Evolutionary conservation across 2,329 filamentous ascomycete species (phyloP).

Genomic region (Colletotrichum sp.): DNA sequence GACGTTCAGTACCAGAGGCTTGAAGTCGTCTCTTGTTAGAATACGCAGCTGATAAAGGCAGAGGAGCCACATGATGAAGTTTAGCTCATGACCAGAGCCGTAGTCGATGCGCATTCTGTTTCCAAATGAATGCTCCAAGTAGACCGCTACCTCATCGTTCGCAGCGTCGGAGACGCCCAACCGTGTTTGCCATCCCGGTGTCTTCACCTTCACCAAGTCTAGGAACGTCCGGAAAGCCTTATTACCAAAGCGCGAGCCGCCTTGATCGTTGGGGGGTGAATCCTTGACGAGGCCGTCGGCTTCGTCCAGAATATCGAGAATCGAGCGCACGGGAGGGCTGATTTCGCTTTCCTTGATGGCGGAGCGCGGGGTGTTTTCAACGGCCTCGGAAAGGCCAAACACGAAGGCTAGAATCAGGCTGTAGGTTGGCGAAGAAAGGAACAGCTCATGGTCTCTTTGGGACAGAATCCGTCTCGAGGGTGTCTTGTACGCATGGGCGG

Average conservation of each 20-base stretch:
- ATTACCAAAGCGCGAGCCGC: constrained; percentile 92
- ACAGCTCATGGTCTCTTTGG: constrained; percentile 78
- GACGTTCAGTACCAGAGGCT: constrained; percentile 74
- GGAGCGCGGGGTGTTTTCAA: constrained; percentile 72
- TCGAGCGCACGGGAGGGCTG: constrained; percentile 64
- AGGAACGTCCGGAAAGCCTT: constrained; percentile 86
- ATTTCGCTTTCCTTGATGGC: constrained; percentile 60
- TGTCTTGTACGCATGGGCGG: constrained; percentile 63
- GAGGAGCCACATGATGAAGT: constrained; percentile 96
- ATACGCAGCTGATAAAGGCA: constrained; percentile 83
- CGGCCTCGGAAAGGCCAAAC: constrained; percentile 84
- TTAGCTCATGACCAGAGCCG: constrained; percentile 95
- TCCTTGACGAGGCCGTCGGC: constrained; percentile 69
- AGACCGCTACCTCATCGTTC: constrained; percentile 75
- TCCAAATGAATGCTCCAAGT: constrained; percentile 84
- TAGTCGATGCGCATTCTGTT: constrained; percentile 92
- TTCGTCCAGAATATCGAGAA: constrained; percentile 74
- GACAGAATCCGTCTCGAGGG: constrained; percentile 86
- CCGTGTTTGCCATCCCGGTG: constrained; percentile 65
- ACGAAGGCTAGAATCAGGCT: constrained; percentile 82
- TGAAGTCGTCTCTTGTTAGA: constrained; percentile 71
- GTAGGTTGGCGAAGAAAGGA: constrained; percentile 78
- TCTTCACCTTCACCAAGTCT: constrained; percentile 66
- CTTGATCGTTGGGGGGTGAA: constrained; percentile 83
- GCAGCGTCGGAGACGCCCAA: constrained; percentile 63